phyloP scores from a whole-genome alignment of 164 flowering plant species.

The Taxillus chinensis region DNA sequence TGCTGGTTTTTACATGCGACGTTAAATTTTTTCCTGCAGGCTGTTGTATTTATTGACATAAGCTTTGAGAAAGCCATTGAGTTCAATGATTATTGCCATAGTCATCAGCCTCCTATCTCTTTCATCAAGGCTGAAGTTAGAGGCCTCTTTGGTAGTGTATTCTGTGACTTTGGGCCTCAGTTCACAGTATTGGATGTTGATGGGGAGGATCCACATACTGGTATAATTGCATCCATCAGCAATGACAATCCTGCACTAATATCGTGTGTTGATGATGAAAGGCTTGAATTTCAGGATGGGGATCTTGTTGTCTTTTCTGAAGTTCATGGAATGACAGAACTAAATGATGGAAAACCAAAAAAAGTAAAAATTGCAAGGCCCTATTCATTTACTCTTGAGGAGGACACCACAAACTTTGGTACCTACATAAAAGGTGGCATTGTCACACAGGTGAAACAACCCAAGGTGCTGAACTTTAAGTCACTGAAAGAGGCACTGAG shows the following conservation, averaged over 20 bases:
- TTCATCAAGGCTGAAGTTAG: slow-evolving; percentile 78
- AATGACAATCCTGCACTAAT: slow-evolving; percentile 74
- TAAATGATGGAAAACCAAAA: slow-evolving; percentile 81
- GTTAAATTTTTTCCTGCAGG: slow-evolving; percentile 26
- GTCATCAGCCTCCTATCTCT: slow-evolving; percentile 71
- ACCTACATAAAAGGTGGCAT: slow-evolving; percentile 73
- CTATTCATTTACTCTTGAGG: slow-evolving; percentile 66
- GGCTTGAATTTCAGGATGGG: slow-evolving; percentile 87
- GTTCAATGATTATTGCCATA: slow-evolving; percentile 67
- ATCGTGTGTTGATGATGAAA: slow-evolving; percentile 81
- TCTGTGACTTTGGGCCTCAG: slow-evolving; percentile 81
- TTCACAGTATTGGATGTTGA: slow-evolving; percentile 75
- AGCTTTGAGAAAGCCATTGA: slow-evolving; percentile 58
- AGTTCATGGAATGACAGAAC: slow-evolving; percentile 72
- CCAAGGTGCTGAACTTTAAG: slow-evolving; percentile 67
- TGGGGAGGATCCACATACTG: slow-evolving; percentile 82
- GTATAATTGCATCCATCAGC: slow-evolving; percentile 81
- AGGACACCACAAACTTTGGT: slow-evolving; percentile 66
- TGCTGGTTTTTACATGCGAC: background rate
- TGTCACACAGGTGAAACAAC: slow-evolving; percentile 83
- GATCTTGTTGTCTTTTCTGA: slow-evolving; percentile 86
- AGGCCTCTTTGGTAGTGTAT: slow-evolving; percentile 75
- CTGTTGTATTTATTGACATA: slow-evolving; percentile 71
- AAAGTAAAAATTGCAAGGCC: slow-evolving; percentile 63
- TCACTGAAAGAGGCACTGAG: slow-evolving; percentile 54